These are phyloP conservation scores for Candida namnaoensis DNA, from an alignment of 805 yeast species.

Conservation along the genomic window DNA sequence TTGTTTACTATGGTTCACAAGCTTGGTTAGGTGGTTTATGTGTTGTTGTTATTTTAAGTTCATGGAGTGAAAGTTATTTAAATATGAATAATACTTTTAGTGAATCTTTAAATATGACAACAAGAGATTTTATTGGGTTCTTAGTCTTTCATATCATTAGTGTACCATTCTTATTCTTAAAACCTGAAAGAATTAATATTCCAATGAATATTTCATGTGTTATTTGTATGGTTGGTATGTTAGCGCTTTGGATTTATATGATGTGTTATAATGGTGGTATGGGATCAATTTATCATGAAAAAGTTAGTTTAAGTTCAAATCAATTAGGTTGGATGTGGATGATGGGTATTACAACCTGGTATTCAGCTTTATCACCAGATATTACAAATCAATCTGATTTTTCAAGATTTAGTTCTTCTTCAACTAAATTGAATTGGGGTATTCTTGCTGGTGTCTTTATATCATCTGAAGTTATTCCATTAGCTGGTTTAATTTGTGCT, in stretches of 20 bases:
- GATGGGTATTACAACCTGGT: conserved; percentile 23
- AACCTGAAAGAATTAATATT: conserved; percentile 29
- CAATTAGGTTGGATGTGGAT: conserved; percentile 24
- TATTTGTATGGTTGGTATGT: conserved; percentile 25
- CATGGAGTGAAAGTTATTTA: conserved; percentile 22
- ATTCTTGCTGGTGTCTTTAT: conserved; percentile 16
- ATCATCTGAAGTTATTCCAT: conserved; percentile 24
- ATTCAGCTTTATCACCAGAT: conserved; percentile 21
- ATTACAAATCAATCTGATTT: conserved; percentile 26
- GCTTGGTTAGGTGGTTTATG: conserved; percentile 28
- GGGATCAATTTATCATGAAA: conserved; percentile 13
- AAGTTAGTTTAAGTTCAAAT: conserved; percentile 14
- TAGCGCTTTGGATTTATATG: conserved; percentile 23
- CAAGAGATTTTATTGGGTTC: conserved; percentile 28
- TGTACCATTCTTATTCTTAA: conserved; percentile 25
- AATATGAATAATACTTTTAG: conserved; percentile 24
- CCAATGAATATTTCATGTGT: conserved; percentile 22
- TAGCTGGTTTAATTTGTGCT: conserved; percentile 24
- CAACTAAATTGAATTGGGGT: conserved; percentile 15
- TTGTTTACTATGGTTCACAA: conserved; percentile 30
- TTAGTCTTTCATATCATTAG: conserved; percentile 30
- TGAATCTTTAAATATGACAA: conserved; percentile 21
- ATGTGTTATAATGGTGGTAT: conserved; percentile 17
- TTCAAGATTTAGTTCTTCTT: conserved; percentile 23
- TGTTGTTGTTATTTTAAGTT: conserved; percentile 20